Percentiles rank a stretch among this genome's conserved stretches.
Conservation (phyloP, 208 protist genomes). For the Borovskyia barvae region DNA sequence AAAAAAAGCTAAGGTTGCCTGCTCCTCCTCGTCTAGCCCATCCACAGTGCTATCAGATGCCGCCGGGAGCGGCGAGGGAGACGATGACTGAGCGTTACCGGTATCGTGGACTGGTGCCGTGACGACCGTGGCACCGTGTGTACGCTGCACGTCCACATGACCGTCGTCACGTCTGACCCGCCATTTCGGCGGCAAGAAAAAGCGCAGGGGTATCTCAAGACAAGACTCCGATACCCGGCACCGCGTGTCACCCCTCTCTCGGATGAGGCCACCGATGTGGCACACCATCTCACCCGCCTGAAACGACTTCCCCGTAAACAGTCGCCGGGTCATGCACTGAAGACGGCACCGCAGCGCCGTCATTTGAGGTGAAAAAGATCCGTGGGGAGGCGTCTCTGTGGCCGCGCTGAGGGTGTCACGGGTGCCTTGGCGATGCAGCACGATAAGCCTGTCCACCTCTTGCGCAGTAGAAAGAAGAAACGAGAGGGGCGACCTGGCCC, state of each 20-base stretch:
- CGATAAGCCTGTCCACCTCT: conserved; percentile 32
- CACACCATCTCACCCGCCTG: conserved; percentile 68
- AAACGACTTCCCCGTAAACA: conserved; percentile 76
- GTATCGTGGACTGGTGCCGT: too few relatives aligned
- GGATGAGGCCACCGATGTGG: conserved; percentile 70
- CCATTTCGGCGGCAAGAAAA: conserved; percentile 38
- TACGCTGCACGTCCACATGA: too few relatives aligned
- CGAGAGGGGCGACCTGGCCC: conserved; percentile 11
- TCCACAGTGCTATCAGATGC: too few relatives aligned
- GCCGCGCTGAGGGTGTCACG: neutral
- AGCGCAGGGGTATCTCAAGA: conserved; percentile 63
- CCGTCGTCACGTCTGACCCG: too few relatives aligned
- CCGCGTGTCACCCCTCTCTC: conserved; percentile 28
- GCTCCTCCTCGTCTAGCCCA: neutral
- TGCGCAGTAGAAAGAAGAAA: conserved; percentile 12
- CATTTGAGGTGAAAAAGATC: conserved; percentile 17
- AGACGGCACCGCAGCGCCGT: conserved; percentile 25
- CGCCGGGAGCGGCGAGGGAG: too few relatives aligned
- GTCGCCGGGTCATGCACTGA: conserved; percentile 45
- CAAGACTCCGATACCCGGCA: conserved; percentile 59
- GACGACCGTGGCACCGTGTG: too few relatives aligned
- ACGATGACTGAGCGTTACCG: too few relatives aligned
- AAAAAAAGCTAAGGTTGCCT: too few relatives aligned
- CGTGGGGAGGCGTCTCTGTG: neutral
- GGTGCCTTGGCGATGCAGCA: conserved; percentile 6